phyloP scores from a whole-genome alignment of 1,284 basidiomycete genomes.

The Melanopsichium pennsylvanicum region DNA sequence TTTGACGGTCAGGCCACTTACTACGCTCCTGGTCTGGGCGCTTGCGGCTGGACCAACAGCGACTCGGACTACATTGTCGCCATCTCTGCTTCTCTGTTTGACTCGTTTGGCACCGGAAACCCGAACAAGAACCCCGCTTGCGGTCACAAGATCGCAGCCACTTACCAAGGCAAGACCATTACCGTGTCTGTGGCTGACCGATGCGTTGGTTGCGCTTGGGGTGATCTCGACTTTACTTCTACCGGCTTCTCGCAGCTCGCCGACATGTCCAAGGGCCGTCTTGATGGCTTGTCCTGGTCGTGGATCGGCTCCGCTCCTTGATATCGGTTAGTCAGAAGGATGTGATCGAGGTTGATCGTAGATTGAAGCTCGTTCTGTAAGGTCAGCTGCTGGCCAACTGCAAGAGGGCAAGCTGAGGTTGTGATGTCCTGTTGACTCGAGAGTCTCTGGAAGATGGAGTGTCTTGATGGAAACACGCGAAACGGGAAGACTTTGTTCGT shows the following conservation, averaged over 20 bases:
- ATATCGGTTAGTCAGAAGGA: background rate
- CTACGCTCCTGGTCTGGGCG: constrained; percentile 57
- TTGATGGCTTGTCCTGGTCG: constrained; percentile 48
- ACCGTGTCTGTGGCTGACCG: constrained; percentile 55
- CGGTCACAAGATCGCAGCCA: constrained; percentile 57
- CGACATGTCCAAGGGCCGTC: constrained; percentile 34
- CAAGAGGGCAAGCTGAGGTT: background rate
- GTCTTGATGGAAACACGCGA: too few relatives aligned
- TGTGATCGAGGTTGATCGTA: too few relatives aligned
- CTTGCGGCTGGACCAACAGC: constrained; percentile 52
- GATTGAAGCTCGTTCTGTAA: background rate
- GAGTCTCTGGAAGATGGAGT: too few relatives aligned
- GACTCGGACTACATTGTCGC: constrained; percentile 60
- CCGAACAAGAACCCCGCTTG: constrained; percentile 60
- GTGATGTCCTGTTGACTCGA: too few relatives aligned
- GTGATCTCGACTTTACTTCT: constrained; percentile 53
- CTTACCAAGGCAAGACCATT: constrained; percentile 54
- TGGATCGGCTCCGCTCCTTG: constrained; percentile 41
- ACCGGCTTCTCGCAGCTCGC: constrained; percentile 53
- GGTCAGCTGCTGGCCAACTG: constrained; percentile 8
- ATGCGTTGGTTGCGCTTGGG: constrained; percentile 49
- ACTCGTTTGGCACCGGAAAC: constrained; percentile 51
- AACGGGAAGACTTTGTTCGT: too few relatives aligned
- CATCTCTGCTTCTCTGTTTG: constrained; percentile 49
- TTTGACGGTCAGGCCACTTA: constrained; percentile 62